phyloP scores from a whole-genome alignment of 2,329 filamentous ascomycete genomes.

The Clonostachys rhizophaga region DNA sequence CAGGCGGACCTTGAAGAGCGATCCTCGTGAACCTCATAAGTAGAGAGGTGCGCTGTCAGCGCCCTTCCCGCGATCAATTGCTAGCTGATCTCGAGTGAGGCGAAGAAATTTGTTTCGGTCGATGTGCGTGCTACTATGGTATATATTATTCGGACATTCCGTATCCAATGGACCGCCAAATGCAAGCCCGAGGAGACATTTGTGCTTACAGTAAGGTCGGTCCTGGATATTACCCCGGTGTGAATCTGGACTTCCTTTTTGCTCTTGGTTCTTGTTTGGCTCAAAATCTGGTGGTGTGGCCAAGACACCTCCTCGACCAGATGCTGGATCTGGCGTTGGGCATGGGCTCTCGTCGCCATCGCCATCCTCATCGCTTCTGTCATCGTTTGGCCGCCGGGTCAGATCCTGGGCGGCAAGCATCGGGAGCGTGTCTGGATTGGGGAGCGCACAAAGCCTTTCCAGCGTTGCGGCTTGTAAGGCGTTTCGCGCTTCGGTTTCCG shows the following conservation, averaged over 20 bases:
- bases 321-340: slow-evolving; percentile 4
- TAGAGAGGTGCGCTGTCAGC: slow-evolving; percentile 20
- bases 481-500: slow-evolving; percentile 10
- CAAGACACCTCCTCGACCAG: background rate
- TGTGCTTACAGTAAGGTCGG: slow-evolving; percentile 15
- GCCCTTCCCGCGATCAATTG: slow-evolving; percentile 18
- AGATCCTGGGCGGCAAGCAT: background rate
- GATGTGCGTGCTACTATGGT: slow-evolving; percentile 17
- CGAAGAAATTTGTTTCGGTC: slow-evolving; percentile 13
- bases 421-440: slow-evolving; percentile 5
- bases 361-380: slow-evolving; percentile 11
- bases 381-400: background rate
- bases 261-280: slow-evolving; percentile 1
- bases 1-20: slow-evolving; percentile 29
- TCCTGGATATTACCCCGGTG: slow-evolving; percentile 4
- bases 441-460: slow-evolving; percentile 18
- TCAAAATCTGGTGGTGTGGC: background rate
- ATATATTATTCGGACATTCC: slow-evolving; percentile 15
- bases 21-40: slow-evolving; percentile 15
- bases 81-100: slow-evolving; percentile 17
- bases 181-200: slow-evolving; percentile 14
- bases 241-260: too few relatives aligned
- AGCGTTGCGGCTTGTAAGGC: slow-evolving; percentile 16
- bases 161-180: slow-evolving; percentile 11
- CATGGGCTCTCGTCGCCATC: slow-evolving; percentile 8